These are phyloP conservation scores for Populus hybrid DNA, from an alignment of 441 rosid genomes.

Conservation along the genomic window DNA sequence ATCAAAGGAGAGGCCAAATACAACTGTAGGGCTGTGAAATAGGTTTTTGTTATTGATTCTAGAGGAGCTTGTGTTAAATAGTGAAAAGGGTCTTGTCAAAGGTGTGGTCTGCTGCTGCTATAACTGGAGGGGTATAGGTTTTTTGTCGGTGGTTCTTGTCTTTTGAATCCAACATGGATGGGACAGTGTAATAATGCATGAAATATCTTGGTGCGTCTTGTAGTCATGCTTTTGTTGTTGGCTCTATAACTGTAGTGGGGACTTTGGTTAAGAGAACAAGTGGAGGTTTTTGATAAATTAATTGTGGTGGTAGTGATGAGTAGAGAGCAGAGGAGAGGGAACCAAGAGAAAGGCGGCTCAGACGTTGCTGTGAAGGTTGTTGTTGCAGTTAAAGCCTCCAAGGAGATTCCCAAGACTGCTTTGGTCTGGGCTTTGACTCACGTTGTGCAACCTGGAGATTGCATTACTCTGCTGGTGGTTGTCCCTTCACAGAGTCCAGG, in stretches of 20 bases:
- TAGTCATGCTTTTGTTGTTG: constrained; percentile 16
- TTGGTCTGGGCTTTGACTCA: constrained; percentile 97
- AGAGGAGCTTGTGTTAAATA: constrained; percentile 30
- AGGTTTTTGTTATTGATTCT: constrained; percentile 18
- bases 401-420: constrained; percentile 91
- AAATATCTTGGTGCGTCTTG: constrained; percentile 20
- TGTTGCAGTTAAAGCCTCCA: constrained; percentile 94
- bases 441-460: constrained; percentile 93
- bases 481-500: constrained; percentile 79
- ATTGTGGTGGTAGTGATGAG: constrained; percentile 35
- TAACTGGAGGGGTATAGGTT: constrained; percentile 32
- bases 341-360: constrained; percentile 46
- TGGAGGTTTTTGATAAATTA: constrained; percentile 7
- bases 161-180: constrained; percentile 42
- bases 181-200: constrained; percentile 52
- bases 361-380: constrained; percentile 78
- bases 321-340: constrained; percentile 53
- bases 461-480: constrained; percentile 89
- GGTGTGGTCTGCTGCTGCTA: constrained; percentile 36
- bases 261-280: constrained; percentile 17
- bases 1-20: not conserved
- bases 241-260: constrained; percentile 15
- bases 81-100: constrained; percentile 48
- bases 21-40: constrained; percentile 1
- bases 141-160: constrained; percentile 42